A percentile compares a stretch with the other conserved stretches of the same genome.
Evolutionary conservation across 2,329 filamentous ascomycete species (phyloP).

Genomic region (Alternaria metachromatica): DNA sequence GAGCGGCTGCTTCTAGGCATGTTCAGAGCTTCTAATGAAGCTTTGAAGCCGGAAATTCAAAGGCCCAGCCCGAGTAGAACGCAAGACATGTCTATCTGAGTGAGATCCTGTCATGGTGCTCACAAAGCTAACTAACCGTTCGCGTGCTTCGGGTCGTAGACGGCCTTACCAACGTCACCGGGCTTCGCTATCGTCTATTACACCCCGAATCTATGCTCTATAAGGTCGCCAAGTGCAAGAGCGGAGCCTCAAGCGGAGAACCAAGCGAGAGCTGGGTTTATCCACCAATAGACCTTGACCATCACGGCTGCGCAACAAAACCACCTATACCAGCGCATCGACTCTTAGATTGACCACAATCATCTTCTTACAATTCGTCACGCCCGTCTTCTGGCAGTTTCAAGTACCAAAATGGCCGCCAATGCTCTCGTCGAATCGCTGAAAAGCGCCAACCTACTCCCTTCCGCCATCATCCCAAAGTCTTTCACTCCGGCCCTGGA

Average conservation of each 20-base stretch:
- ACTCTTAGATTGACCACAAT: background rate
- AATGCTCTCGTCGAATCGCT: slow-evolving; percentile 32
- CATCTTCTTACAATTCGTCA: background rate
- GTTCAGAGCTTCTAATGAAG: background rate
- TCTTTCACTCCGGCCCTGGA: slow-evolving; percentile 53
- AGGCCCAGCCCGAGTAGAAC: background rate
- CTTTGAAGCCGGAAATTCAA: background rate
- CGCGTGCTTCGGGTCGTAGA: background rate
- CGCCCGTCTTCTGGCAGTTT: background rate
- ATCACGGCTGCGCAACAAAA: slow-evolving; percentile 5
- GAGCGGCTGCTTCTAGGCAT: background rate
- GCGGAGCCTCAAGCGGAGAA: slow-evolving; percentile 12
- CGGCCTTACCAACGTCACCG: background rate
- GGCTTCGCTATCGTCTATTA: slow-evolving; percentile 4
- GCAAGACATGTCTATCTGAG: background rate
- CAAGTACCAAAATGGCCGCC: background rate
- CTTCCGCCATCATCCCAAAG: slow-evolving; percentile 50
- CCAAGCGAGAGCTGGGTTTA: slow-evolving; percentile 7
- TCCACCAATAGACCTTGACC: slow-evolving; percentile 15
- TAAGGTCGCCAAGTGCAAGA: slow-evolving; percentile 6
- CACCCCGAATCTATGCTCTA: slow-evolving; percentile 10
- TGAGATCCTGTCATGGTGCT: background rate
- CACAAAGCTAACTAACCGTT: background rate
- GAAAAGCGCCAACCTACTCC: slow-evolving; percentile 34
- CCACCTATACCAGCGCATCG: background rate